Evolutionary conservation across 257 asterid genomes (phyloP).

Genomic region (Coffea eugenioides): DNA sequence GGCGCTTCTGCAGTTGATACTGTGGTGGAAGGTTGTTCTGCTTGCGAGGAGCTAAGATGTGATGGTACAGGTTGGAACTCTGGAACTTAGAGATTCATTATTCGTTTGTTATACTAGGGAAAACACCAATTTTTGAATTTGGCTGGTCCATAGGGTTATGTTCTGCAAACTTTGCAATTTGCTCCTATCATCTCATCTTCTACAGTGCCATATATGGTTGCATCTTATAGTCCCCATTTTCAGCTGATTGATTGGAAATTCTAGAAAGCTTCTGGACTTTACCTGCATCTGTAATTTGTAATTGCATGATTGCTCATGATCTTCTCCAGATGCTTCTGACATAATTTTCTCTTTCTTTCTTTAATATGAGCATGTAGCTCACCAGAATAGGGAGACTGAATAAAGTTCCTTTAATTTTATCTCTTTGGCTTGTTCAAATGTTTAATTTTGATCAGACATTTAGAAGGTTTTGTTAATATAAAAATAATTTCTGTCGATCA

Average conservation of each 20-base stretch:
- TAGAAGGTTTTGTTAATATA: no score
- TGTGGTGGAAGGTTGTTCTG: slow-evolving; percentile 80
- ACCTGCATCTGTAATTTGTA: background rate
- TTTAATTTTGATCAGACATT: background rate
- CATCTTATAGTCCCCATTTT: background rate
- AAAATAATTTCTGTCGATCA: background rate
- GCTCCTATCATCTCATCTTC: background rate
- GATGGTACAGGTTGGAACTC: slow-evolving; percentile 82
- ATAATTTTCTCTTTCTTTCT: background rate
- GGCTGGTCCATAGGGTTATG: background rate
- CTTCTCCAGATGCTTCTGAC: background rate
- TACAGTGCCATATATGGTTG: background rate
- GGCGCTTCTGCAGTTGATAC: slow-evolving; percentile 87
- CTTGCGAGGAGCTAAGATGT: slow-evolving; percentile 83
- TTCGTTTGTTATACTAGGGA: background rate
- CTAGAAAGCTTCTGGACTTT: background rate
- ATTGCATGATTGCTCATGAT: background rate
- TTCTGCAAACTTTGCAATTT: no score
- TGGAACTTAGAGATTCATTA: background rate
- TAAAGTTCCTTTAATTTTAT: background rate
- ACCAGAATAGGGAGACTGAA: background rate
- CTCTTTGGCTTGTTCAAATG: background rate
- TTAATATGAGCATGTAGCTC: background rate
- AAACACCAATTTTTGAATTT: no score
- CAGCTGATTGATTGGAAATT: background rate